phyloP scores from a whole-genome alignment of 169 alveolate species.

The Cytauxzoon felis region DNA sequence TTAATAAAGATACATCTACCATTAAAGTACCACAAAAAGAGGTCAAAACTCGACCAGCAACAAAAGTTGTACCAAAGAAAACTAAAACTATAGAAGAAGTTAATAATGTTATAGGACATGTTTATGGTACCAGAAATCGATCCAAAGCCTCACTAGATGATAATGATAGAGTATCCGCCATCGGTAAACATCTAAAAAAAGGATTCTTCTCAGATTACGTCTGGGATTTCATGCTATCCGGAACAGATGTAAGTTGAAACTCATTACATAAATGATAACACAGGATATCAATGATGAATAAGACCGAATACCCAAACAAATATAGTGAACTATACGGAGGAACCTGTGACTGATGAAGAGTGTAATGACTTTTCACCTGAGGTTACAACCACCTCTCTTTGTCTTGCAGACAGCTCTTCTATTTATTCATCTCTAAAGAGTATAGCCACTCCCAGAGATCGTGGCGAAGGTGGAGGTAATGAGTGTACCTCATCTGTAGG shows the following conservation, averaged over 20 bases:
- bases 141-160: slow-evolving; percentile 19
- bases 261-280: no score
- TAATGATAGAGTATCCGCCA: slow-evolving; percentile 35
- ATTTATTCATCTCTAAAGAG: no score
- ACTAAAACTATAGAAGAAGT: slow-evolving; percentile 24
- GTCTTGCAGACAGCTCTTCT: no score
- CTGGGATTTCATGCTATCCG: slow-evolving; percentile 50
- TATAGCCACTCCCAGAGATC: no score
- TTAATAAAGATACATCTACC: slow-evolving; percentile 44
- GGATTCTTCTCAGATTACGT: slow-evolving; percentile 64
- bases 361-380: no score
- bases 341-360: no score
- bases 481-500: no score
- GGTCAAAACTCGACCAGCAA: slow-evolving; percentile 32
- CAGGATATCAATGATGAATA: no score
- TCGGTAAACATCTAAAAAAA: slow-evolving; percentile 55
- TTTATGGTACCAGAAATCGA: slow-evolving; percentile 49
- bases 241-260: slow-evolving; percentile 32
- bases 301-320: no score
- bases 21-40: slow-evolving; percentile 32
- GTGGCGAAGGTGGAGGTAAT: no score
- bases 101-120: slow-evolving; percentile 34
- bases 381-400: no score
- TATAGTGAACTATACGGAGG: no score
- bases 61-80: slow-evolving; percentile 15